Evolutionary conservation across 2,329 filamentous ascomycete genomes (phyloP), one percentile per base, ranked within the genome.

Genomic region (Colletotrichum viniferum): DNA sequence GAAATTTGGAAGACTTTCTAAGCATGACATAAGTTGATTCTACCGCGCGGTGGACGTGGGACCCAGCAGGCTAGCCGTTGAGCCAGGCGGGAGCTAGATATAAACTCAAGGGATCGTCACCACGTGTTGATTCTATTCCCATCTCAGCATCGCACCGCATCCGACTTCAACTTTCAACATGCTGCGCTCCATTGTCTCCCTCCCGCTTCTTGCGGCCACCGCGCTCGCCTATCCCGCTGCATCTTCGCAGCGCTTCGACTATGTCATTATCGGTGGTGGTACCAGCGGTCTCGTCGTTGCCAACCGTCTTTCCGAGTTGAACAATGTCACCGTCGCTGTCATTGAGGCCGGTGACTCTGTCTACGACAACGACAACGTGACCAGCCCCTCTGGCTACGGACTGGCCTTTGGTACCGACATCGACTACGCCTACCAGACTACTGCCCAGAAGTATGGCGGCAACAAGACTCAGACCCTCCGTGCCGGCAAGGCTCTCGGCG

Each of bases 401-500:
- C 52, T 74, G 5, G 74, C 82, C 5, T 79, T 80, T 4, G 77
- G 76, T 3, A 83, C 80, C 8, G 72, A 79, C 3, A 79, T 85
- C 26, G 82, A 85, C 76, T 86, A 83, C 81, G 78, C 81, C 28
- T 86, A 84, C 62, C 72, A 77, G 30, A 83, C 81, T 5, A 80
- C 79, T 7, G 79, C 81, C 7, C 84, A 86, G 77, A 61, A 68
- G 1, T 76, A 78, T 12, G 81, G 80, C 4, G 78, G 66, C 18
- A 86, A 81, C 77, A 83, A 81, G 67, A 77, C 78, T 18, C 80
- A 86, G 55, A 77, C 74, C 73, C 83, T 81, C 64, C 81, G 81
- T 55, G 82, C 80, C 18, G 86, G 82, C 56, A 84, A 81, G 76
- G 86, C 81, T 2, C 85, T 83, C 73, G 86, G 85, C 2, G 85